These are phyloP conservation scores for Fusarium sp. DNA, from an alignment of 2,329 filamentous ascomycete genomes.

Conservation along the genomic window DNA sequence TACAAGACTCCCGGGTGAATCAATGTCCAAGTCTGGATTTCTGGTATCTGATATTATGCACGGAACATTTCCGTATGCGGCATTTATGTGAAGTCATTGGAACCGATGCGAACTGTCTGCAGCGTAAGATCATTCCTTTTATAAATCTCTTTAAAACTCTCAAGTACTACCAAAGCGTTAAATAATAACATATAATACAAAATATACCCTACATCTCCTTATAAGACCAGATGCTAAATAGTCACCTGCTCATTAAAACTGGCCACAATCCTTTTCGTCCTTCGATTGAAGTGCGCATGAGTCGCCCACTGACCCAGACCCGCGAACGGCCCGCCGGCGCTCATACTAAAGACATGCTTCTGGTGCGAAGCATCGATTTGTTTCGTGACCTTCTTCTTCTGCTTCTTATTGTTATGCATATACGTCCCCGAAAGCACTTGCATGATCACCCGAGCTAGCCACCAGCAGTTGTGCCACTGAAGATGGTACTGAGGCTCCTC, in stretches of 20 bases:
- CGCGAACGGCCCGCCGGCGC: neutral
- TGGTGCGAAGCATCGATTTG: neutral
- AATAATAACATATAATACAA: no score
- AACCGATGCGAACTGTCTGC: no score
- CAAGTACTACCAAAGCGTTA: no score
- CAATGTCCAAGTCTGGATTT: no score
- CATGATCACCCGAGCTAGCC: conserved; percentile 2
- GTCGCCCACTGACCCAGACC: neutral
- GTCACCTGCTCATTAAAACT: neutral
- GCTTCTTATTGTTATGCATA: neutral
- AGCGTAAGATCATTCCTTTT: no score
- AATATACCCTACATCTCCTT: no score
- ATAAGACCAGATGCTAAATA: no score
- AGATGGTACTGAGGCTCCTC: conserved; percentile 4
- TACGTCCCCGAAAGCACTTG: neutral
- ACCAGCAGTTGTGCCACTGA: conserved; percentile 7
- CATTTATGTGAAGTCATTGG: no score
- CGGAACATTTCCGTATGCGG: no score
- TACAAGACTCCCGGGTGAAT: no score
- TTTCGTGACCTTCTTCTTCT: neutral
- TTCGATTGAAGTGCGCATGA: neutral
- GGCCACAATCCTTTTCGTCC: neutral
- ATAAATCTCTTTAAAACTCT: no score
- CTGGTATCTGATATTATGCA: no score
- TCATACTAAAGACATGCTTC: neutral